A percentile compares a stretch with the other conserved stretches of the same genome.
Conservation (phyloP, 139 green algal genomes). For the Coccomyxa sp. region DNA sequence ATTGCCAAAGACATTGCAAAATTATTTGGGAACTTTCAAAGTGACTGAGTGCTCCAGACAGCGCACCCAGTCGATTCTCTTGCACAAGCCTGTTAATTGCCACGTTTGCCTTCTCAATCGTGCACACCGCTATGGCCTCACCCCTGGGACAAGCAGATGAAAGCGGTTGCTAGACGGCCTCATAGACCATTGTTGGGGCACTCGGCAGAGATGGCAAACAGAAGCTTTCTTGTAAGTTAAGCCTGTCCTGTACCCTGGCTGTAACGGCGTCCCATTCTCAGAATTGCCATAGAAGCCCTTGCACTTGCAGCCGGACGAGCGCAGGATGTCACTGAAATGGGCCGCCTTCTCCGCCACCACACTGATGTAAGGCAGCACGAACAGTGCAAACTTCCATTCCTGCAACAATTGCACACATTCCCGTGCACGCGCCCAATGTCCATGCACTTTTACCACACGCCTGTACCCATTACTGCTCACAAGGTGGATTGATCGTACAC, state of each 20-base stretch:
- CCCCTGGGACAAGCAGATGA: slow-evolving; percentile 15
- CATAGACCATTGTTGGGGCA: too few relatives aligned
- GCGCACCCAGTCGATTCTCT: slow-evolving; percentile 19
- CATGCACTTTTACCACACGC: slow-evolving; percentile 1
- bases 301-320: slow-evolving; percentile 26
- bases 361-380: slow-evolving; percentile 64
- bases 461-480: too few relatives aligned
- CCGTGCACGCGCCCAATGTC: neutral
- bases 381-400: slow-evolving; percentile 24
- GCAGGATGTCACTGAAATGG: slow-evolving; percentile 40
- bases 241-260: neutral
- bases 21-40: neutral
- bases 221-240: too few relatives aligned
- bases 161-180: too few relatives aligned
- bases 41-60: neutral
- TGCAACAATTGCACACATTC: too few relatives aligned
- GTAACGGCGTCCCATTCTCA: slow-evolving; percentile 20
- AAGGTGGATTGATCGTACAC: too few relatives aligned
- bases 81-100: slow-evolving; percentile 49
- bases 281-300: slow-evolving; percentile 43
- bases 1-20: neutral
- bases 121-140: slow-evolving; percentile 72
- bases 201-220: too few relatives aligned
- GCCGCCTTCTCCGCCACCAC: slow-evolving; percentile 62
- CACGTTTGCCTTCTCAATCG: slow-evolving; percentile 82